Percentiles rank a stretch among this genome's conserved stretches.
Conservation (phyloP, 345 rosid species). For the Gossypium mustelinum region DNA sequence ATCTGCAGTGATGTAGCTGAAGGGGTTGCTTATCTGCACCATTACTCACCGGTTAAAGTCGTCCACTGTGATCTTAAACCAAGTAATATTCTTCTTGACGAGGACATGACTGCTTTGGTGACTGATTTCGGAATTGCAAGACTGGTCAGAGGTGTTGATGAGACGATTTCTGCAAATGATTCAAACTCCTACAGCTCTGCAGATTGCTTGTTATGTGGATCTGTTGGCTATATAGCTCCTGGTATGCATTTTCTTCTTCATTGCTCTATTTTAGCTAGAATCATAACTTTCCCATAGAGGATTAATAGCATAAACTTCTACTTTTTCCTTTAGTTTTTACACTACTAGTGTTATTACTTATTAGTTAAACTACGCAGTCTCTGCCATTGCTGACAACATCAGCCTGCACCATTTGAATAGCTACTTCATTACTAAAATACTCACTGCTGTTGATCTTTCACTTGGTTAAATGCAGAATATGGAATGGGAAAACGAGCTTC, state of each 20-base stretch:
- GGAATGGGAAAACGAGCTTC: conserved; percentile 83
- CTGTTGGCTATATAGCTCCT: conserved; percentile 91
- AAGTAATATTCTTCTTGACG: conserved; percentile 85
- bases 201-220: conserved; percentile 76
- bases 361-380: background rate
- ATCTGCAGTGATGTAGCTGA: conserved; percentile 83
- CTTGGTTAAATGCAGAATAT: conserved; percentile 51
- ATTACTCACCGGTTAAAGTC: conserved; percentile 72
- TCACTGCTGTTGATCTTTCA: background rate
- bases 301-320: background rate
- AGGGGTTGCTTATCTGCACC: conserved; percentile 82
- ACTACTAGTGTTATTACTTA: background rate
- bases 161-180: conserved; percentile 30
- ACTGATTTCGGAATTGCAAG: conserved; percentile 88
- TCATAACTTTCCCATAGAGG: background rate
- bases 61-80: conserved; percentile 97
- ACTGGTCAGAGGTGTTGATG: conserved; percentile 48
- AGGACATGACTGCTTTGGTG: conserved; percentile 82
- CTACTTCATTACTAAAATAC: background rate
- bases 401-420: no score
- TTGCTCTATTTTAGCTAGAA: background rate
- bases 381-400: no score
- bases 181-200: conserved; percentile 59
- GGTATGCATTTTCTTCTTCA: conserved; percentile 38
- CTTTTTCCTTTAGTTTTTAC: background rate